Evolutionary conservation across 257 asterid genomes (phyloP).

Genomic region (Nicotiana sylvestris): DNA sequence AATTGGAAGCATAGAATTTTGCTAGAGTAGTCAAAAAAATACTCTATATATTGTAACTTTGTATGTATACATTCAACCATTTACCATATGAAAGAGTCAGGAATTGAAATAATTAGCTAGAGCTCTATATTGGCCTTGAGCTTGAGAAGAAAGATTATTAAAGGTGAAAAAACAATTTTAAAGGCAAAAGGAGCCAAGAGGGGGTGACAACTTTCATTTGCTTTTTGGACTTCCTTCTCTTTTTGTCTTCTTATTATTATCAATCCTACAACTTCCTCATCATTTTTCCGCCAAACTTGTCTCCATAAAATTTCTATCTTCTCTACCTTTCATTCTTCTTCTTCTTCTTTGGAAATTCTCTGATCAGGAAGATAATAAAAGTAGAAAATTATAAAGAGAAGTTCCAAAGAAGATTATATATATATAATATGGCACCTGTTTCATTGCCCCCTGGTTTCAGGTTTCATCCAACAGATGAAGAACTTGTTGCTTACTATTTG

Average conservation of each 20-base stretch:
- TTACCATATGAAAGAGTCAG: not conserved
- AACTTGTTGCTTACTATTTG: slow-evolving; percentile 92
- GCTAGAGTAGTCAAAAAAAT: not conserved
- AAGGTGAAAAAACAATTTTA: slow-evolving; percentile 29
- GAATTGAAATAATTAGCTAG: not conserved
- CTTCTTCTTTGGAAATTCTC: not conserved
- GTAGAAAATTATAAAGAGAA: not conserved
- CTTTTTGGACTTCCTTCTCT: slow-evolving; percentile 37
- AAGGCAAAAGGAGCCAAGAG: slow-evolving; percentile 38
- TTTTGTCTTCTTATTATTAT: slow-evolving; percentile 63
- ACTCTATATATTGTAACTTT: not conserved
- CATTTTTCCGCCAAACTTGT: slow-evolving; percentile 6
- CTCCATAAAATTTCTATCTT: not conserved
- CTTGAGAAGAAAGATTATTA: slow-evolving; percentile 35
- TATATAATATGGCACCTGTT: slow-evolving; percentile 66
- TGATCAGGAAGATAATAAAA: not conserved
- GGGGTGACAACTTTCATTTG: slow-evolving; percentile 25
- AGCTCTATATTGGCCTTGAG: not conserved
- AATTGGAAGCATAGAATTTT: slow-evolving; percentile 13
- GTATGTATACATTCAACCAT: not conserved
- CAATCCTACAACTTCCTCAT: slow-evolving; percentile 17
- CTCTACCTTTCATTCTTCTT: slow-evolving; percentile 30
- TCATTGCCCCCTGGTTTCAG: slow-evolving; percentile 97
- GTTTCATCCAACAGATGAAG: slow-evolving; percentile 98
- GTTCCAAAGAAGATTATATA: not conserved